A percentile compares a stretch with the other conserved stretches of the same genome.
These are phyloP conservation scores for Barnettozyma salicaria DNA, from an alignment of 805 yeast species.

Conservation along the genomic window DNA sequence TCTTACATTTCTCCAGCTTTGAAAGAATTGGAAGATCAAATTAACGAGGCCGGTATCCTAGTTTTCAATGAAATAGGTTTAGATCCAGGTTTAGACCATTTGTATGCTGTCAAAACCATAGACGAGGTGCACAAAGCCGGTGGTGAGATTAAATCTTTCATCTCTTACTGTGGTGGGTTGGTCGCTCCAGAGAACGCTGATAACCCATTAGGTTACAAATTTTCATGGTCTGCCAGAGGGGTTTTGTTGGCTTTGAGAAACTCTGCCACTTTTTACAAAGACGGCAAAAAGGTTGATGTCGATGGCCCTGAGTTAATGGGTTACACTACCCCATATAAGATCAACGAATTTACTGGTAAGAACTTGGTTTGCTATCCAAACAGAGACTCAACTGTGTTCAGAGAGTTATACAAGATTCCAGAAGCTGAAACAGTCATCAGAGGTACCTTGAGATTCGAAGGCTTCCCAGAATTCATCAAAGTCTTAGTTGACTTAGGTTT, in stretches of 20 bases:
- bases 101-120: conserved; percentile 96
- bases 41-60: conserved; percentile 90
- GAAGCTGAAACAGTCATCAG: conserved; percentile 96
- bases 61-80: conserved; percentile 99
- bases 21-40: conserved; percentile 77
- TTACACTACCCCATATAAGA: conserved; percentile 88
- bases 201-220: conserved; percentile 97
- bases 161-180: conserved; percentile 97
- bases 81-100: conserved; percentile 98
- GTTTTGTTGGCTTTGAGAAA: conserved; percentile 93
- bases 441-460: conserved; percentile 97
- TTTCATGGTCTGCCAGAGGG: conserved; percentile 99
- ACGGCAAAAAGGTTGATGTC: conserved; percentile 76
- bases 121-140: conserved; percentile 89
- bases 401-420: conserved; percentile 87
- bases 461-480: conserved; percentile 97
- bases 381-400: conserved; percentile 94
- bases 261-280: conserved; percentile 81
- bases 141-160: conserved; percentile 90
- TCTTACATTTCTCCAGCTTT: conserved; percentile 95
- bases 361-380: conserved; percentile 88
- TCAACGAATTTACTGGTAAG: conserved; percentile 77
- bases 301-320: conserved; percentile 91
- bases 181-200: conserved; percentile 98
- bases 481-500: conserved; percentile 92